Conservation (phyloP, 2,329 filamentous ascomycete genomes). For the Plectosphaerella plurivora region DNA sequence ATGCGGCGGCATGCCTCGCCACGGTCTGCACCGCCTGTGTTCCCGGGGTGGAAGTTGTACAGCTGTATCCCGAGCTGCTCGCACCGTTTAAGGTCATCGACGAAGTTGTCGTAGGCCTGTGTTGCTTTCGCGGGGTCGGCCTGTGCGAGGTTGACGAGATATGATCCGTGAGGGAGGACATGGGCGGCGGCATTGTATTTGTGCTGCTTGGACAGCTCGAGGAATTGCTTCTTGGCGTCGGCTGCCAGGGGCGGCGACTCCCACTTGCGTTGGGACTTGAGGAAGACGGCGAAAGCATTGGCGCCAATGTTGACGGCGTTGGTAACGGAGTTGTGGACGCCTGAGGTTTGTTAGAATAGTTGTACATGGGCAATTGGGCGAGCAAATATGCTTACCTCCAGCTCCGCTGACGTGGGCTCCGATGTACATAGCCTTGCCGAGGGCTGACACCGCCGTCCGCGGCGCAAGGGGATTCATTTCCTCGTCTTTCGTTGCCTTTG, state of each 20-base stretch:
- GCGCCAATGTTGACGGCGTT: slow-evolving; percentile 80
- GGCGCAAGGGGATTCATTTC: slow-evolving; percentile 57
- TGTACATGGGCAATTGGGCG: neutral
- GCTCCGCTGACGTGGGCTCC: slow-evolving; percentile 90
- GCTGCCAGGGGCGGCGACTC: slow-evolving; percentile 70
- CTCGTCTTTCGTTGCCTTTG: slow-evolving; percentile 31
- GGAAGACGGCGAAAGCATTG: slow-evolving; percentile 90
- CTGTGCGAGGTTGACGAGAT: slow-evolving; percentile 93
- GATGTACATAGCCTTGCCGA: slow-evolving; percentile 72
- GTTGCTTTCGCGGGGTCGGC: slow-evolving; percentile 72
- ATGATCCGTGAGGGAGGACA: slow-evolving; percentile 89
- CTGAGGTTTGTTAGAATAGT: slow-evolving; percentile 33
- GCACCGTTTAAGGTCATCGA: slow-evolving; percentile 84
- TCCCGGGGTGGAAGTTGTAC: slow-evolving; percentile 99
- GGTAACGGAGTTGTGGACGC: slow-evolving; percentile 80
- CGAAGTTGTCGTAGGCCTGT: slow-evolving; percentile 80
- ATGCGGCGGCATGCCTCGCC: slow-evolving; percentile 72
- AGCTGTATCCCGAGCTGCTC: slow-evolving; percentile 79
- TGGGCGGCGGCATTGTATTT: slow-evolving; percentile 67
- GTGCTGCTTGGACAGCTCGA: slow-evolving; percentile 61
- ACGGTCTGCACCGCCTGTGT: slow-evolving; percentile 63
- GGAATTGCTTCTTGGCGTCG: slow-evolving; percentile 66
- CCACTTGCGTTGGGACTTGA: slow-evolving; percentile 98
- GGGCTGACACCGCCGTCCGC: slow-evolving; percentile 58
- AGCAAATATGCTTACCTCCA: slow-evolving; percentile 55